Conservation (phyloP, 2,329 filamentous ascomycete species). For the Fusarium sp. region DNA sequence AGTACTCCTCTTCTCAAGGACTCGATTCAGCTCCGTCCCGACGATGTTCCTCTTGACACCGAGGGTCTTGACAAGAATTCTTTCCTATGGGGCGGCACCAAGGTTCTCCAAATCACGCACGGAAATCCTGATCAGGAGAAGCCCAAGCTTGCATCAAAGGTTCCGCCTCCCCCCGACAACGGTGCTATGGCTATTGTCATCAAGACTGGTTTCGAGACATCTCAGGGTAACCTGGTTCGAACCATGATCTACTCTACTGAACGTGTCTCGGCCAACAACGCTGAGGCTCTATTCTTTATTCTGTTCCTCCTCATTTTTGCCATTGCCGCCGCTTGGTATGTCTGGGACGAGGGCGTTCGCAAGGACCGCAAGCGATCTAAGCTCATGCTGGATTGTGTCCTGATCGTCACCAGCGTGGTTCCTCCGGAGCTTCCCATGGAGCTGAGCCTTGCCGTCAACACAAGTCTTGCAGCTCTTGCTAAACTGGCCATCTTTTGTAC, state of each 20-base stretch:
- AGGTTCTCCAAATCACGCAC: slow-evolving; percentile 94
- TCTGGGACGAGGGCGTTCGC: slow-evolving; percentile 95
- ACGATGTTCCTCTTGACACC: slow-evolving; percentile 80
- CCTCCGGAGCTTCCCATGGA: slow-evolving; percentile 99
- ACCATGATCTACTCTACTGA: slow-evolving; percentile 99
- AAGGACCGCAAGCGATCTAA: slow-evolving; percentile 97
- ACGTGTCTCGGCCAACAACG: slow-evolving; percentile 97
- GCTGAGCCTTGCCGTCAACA: slow-evolving; percentile 95
- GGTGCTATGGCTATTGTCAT: slow-evolving; percentile 93
- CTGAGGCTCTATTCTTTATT: slow-evolving; percentile 96
- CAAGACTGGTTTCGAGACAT: slow-evolving; percentile 98
- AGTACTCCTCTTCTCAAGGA: slow-evolving; percentile 97
- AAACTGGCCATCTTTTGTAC: slow-evolving; percentile 98
- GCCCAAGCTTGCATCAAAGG: slow-evolving; percentile 76
- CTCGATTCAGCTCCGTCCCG: slow-evolving; percentile 88
- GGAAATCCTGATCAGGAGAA: slow-evolving; percentile 79
- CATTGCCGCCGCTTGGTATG: slow-evolving; percentile 97
- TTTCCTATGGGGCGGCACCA: slow-evolving; percentile 96
- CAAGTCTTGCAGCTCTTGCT: slow-evolving; percentile 90
- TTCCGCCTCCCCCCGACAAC: slow-evolving; percentile 87
- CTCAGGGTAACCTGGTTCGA: slow-evolving; percentile 94
- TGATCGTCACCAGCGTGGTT: slow-evolving; percentile 97
- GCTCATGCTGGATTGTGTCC: slow-evolving; percentile 93
- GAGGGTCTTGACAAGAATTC: slow-evolving; percentile 96
- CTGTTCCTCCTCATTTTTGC: slow-evolving; percentile 96